A percentile compares a stretch with the other conserved stretches of the same genome.
phyloP scores from a whole-genome alignment of 2,329 filamentous ascomycete genomes.

The Fonsecaea pedrosoi region DNA sequence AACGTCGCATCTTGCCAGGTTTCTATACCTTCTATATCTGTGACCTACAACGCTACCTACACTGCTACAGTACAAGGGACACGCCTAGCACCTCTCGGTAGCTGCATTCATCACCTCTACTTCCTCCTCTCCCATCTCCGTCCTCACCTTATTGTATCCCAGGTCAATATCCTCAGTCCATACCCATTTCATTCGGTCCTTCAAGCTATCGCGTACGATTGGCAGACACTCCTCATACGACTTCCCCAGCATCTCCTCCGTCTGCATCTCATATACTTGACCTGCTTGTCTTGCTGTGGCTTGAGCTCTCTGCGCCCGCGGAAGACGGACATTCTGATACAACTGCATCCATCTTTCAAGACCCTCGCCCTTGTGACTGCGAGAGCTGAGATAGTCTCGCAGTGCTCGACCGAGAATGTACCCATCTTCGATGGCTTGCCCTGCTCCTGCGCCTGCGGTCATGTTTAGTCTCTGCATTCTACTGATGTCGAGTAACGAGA shows the following conservation, averaged over 20 bases:
- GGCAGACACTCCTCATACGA: constrained; percentile 48
- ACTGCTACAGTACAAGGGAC: too few species aligned
- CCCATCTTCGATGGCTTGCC: constrained; percentile 71
- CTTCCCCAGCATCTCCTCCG: constrained; percentile 44
- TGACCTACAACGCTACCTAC: too few species aligned
- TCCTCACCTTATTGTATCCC: constrained; percentile 30
- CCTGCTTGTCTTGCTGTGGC: constrained; percentile 25
- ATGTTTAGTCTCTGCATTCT: constrained; percentile 1
- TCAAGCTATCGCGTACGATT: constrained; percentile 42
- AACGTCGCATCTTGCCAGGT: too few species aligned
- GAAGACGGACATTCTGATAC: constrained; percentile 30
- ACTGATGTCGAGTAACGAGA: background rate
- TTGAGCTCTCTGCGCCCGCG: constrained; percentile 29
- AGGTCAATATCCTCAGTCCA: constrained; percentile 46
- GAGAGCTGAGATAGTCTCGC: constrained; percentile 23
- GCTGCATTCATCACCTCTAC: background rate
- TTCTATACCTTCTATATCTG: too few species aligned
- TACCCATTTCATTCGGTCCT: constrained; percentile 45
- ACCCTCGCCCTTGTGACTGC: constrained; percentile 38
- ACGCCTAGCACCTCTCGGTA: too few species aligned
- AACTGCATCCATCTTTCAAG: constrained; percentile 39
- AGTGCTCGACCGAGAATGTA: constrained; percentile 31
- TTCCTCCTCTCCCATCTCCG: background rate
- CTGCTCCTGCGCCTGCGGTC: constrained; percentile 65
- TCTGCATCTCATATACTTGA: constrained; percentile 47